Percentiles rank a stretch among this genome's conserved stretches.
These are phyloP conservation scores for Alternaria ventricosa DNA, from an alignment of 2,329 filamentous ascomycete species.

Conservation along the genomic window DNA sequence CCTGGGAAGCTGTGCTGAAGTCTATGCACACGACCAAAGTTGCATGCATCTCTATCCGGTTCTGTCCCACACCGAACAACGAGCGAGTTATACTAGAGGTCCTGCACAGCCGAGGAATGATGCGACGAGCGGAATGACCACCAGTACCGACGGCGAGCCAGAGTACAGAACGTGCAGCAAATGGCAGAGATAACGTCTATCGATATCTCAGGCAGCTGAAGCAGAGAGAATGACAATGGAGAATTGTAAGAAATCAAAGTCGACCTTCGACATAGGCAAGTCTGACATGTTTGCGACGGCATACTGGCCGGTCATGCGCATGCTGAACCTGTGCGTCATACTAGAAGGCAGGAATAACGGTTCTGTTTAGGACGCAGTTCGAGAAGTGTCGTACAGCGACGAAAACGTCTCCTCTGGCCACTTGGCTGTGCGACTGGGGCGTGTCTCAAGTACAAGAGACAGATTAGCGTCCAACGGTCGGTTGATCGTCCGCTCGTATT, in stretches of 20 bases:
- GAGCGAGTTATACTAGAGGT: not conserved
- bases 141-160: not conserved
- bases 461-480: not conserved
- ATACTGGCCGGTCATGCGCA: not conserved
- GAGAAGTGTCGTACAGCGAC: slow-evolving; percentile 12
- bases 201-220: not conserved
- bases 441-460: not conserved
- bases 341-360: not conserved
- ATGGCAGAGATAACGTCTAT: not conserved
- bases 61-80: not conserved
- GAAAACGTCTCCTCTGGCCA: slow-evolving; percentile 1
- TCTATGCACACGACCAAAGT: not conserved
- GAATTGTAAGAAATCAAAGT: not conserved
- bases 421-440: slow-evolving; percentile 1
- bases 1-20: not conserved
- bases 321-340: not conserved
- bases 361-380: not conserved
- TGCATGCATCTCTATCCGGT: not conserved
- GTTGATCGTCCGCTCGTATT: not conserved
- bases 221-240: not conserved
- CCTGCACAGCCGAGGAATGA: not conserved
- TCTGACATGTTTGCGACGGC: not conserved
- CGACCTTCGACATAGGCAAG: not conserved
- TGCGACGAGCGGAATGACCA: not conserved
- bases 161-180: not conserved